These are phyloP conservation scores for Botrytis elliptica DNA, from an alignment of 2,329 filamentous ascomycete genomes.

Conservation along the genomic window DNA sequence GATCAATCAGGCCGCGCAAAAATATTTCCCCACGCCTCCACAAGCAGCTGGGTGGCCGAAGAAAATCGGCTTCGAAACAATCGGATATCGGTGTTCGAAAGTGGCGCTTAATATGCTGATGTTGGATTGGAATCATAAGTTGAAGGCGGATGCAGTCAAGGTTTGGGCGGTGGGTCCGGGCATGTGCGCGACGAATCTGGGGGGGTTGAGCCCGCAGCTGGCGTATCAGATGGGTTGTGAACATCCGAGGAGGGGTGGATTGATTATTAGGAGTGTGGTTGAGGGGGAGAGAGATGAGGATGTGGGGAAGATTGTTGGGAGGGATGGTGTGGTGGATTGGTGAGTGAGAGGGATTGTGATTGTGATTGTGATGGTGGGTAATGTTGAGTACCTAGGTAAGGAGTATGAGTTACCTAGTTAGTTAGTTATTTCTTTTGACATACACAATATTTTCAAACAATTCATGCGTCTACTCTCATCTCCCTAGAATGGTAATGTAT, in stretches of 20 bases:
- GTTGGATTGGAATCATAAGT: constrained; percentile 45
- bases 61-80: constrained; percentile 28
- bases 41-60: constrained; percentile 46
- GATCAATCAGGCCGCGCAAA: constrained; percentile 36
- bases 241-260: constrained; percentile 41
- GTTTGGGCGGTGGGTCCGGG: constrained; percentile 50
- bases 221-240: constrained; percentile 32
- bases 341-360: not conserved
- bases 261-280: constrained; percentile 43
- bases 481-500: too few species aligned
- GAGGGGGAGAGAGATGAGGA: constrained; percentile 45
- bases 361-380: too few species aligned
- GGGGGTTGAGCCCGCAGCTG: constrained; percentile 32
- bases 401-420: too few species aligned
- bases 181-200: constrained; percentile 49
- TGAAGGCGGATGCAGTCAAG: constrained; percentile 51
- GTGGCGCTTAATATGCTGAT: constrained; percentile 51
- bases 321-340: constrained; percentile 16
- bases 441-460: too few species aligned
- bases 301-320: constrained; percentile 41
- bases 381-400: not conserved
- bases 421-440: too few species aligned
- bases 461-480: too few species aligned
- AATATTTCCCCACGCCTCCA: constrained; percentile 26
- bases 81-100: constrained; percentile 46